phyloP scores from a whole-genome alignment of 1,284 basidiomycete genomes.

The Waitea zeae region DNA sequence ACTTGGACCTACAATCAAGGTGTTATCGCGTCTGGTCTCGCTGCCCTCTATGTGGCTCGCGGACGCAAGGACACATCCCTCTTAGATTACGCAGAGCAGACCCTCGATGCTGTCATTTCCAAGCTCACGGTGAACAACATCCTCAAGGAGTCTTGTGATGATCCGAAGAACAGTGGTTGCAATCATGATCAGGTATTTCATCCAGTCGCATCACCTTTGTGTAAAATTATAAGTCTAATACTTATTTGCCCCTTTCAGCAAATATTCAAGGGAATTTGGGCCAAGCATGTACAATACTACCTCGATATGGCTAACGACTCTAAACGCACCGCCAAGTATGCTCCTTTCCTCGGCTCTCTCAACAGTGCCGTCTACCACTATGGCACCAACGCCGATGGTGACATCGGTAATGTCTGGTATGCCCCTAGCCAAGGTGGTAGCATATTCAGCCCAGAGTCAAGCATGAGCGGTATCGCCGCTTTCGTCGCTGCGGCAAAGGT shows the following conservation, averaged over 20 bases:
- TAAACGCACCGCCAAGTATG: slow-evolving; percentile 13
- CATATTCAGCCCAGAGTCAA: slow-evolving; percentile 20
- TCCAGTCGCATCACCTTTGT: too few relatives aligned
- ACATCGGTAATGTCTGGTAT: slow-evolving; percentile 21
- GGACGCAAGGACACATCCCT: slow-evolving; percentile 16
- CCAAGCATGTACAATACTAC: slow-evolving; percentile 15
- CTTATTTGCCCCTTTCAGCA: too few relatives aligned
- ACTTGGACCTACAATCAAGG: slow-evolving; percentile 41
- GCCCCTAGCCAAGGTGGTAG: slow-evolving; percentile 23
- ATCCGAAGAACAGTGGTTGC: slow-evolving; percentile 21
- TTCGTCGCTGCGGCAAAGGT: slow-evolving; percentile 21
- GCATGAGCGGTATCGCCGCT: slow-evolving; percentile 20
- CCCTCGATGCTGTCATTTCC: slow-evolving; percentile 29
- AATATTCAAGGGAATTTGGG: slow-evolving; percentile 13
- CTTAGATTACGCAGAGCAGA: slow-evolving; percentile 29
- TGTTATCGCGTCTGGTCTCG: slow-evolving; percentile 33
- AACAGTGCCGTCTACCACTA: slow-evolving; percentile 11
- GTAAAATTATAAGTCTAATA: too few relatives aligned
- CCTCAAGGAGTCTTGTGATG: slow-evolving; percentile 33
- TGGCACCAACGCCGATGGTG: slow-evolving; percentile 23
- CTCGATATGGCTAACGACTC: slow-evolving; percentile 13
- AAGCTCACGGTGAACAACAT: slow-evolving; percentile 20
- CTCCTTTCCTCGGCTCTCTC: slow-evolving; percentile 12
- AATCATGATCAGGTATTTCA: slow-evolving; percentile 26
- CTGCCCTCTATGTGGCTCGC: slow-evolving; percentile 21